A percentile compares a stretch with the other conserved stretches of the same genome.
Evolutionary conservation across 345 rosid species (phyloP).

Genomic region (Carallia pectinifolia): DNA sequence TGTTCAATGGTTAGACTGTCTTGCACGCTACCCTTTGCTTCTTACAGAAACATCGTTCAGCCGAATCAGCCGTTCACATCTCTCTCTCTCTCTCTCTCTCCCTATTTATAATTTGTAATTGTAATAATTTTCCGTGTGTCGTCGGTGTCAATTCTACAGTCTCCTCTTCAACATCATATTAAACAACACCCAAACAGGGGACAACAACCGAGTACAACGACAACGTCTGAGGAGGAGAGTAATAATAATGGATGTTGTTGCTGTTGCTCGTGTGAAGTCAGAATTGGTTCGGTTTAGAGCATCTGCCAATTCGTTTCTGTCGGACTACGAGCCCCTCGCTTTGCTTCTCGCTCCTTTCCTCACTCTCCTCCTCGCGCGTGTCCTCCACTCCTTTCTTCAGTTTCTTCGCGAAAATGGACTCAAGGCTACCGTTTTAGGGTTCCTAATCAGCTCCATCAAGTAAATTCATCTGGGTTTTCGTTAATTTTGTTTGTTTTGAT

Average conservation of each 20-base stretch:
- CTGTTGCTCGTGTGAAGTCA: not conserved
- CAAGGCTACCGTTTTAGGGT: conserved; percentile 46
- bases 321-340: conserved; percentile 67
- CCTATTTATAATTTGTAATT: not conserved
- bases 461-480: conserved; percentile 15
- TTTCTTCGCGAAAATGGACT: conserved; percentile 61
- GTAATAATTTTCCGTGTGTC: not conserved
- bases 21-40: no score
- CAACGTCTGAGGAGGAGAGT: no score
- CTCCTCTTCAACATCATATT: not conserved
- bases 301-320: conserved; percentile 55
- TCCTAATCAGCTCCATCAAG: conserved; percentile 65
- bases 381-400: conserved; percentile 44
- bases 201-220: not conserved
- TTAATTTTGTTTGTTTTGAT: not conserved
- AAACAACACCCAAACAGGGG: not conserved
- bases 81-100: not conserved
- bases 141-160: not conserved
- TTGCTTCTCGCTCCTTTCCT: conserved; percentile 62
- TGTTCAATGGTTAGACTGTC: no score
- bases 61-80: not conserved
- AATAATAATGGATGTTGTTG: not conserved
- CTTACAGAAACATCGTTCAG: not conserved
- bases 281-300: conserved; percentile 37
- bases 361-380: conserved; percentile 56